phyloP scores from a whole-genome alignment of 2,329 filamentous ascomycete species.

The Penicillium thymicola region DNA sequence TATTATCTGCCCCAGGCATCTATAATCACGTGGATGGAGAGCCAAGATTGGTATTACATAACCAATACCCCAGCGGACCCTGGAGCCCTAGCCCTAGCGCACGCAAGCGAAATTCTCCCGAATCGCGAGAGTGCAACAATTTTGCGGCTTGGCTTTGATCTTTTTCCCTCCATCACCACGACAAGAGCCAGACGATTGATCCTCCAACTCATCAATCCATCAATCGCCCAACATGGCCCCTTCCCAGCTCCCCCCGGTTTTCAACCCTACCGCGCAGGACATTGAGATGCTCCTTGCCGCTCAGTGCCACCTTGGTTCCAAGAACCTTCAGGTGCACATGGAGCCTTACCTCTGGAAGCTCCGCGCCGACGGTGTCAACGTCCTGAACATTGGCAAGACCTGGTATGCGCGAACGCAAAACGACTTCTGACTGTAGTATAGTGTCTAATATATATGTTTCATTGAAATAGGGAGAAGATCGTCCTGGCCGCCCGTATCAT shows the following conservation, averaged over 20 bases:
- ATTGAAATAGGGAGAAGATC: conserved; percentile 85
- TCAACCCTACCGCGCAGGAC: conserved; percentile 97
- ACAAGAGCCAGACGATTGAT: conserved; percentile 48
- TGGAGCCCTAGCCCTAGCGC: conserved; percentile 39
- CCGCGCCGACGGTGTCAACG: conserved; percentile 95
- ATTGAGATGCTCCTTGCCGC: conserved; percentile 99
- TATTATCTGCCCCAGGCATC: not conserved
- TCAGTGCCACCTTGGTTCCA: conserved; percentile 93
- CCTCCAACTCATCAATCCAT: conserved; percentile 42
- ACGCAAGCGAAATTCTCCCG: conserved; percentile 39
- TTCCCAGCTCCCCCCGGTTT: conserved; percentile 86
- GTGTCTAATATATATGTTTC: conserved; percentile 21
- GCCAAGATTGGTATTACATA: conserved; percentile 8
- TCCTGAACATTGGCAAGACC: conserved; percentile 99
- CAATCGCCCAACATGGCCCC: conserved; percentile 82
- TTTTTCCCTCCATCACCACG: conserved; percentile 35
- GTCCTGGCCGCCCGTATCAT: conserved; percentile 98
- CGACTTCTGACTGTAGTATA: not conserved
- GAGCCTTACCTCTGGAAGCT: conserved; percentile 99
- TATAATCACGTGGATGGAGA: not conserved
- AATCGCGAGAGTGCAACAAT: conserved; percentile 25
- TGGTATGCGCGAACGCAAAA: conserved; percentile 61
- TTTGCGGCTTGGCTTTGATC: conserved; percentile 31
- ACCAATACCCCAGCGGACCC: not conserved
- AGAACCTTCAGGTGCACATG: conserved; percentile 99